These are phyloP conservation scores for Paxillus involutus DNA, from an alignment of 768 basidiomycete species.

Conservation along the genomic window DNA sequence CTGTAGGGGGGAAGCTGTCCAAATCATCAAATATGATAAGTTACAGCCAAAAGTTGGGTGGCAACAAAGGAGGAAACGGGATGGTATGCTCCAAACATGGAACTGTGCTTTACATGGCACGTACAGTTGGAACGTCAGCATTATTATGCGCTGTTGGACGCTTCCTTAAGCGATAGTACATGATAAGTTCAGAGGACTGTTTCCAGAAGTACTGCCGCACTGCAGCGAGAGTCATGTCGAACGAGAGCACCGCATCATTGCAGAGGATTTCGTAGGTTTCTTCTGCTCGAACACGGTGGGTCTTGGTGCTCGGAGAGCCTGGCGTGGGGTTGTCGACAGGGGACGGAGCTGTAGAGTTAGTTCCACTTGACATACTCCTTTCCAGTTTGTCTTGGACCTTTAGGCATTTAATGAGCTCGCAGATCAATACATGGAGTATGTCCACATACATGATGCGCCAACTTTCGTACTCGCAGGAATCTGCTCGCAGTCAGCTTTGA, in stretches of 20 bases:
- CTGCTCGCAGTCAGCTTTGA: slow-evolving; percentile 88
- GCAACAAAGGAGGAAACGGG: background rate
- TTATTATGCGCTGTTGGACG: background rate
- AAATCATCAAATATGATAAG: slow-evolving; percentile 21
- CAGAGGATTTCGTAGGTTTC: slow-evolving; percentile 87
- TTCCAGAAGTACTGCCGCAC: slow-evolving; percentile 91
- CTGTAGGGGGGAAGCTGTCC: background rate
- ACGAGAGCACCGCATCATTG: slow-evolving; percentile 78
- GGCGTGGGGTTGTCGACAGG: slow-evolving; percentile 41
- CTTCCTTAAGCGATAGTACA: slow-evolving; percentile 68
- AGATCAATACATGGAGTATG: background rate
- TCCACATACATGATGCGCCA: slow-evolving; percentile 70
- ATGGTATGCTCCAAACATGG: background rate
- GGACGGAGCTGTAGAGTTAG: slow-evolving; percentile 27
- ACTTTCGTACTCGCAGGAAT: slow-evolving; percentile 82
- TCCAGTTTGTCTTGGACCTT: slow-evolving; percentile 86
- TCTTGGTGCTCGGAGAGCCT: slow-evolving; percentile 23
- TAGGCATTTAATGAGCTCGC: slow-evolving; percentile 7
- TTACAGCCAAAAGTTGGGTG: slow-evolving; percentile 7
- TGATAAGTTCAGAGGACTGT: slow-evolving; percentile 65
- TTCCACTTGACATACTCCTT: slow-evolving; percentile 46
- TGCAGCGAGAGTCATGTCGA: slow-evolving; percentile 87
- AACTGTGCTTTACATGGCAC: background rate
- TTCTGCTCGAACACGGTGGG: slow-evolving; percentile 44
- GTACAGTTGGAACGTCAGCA: slow-evolving; percentile 2